phyloP scores from a whole-genome alignment of 306 rosid genomes.

The Oemleria cerasiformis region DNA sequence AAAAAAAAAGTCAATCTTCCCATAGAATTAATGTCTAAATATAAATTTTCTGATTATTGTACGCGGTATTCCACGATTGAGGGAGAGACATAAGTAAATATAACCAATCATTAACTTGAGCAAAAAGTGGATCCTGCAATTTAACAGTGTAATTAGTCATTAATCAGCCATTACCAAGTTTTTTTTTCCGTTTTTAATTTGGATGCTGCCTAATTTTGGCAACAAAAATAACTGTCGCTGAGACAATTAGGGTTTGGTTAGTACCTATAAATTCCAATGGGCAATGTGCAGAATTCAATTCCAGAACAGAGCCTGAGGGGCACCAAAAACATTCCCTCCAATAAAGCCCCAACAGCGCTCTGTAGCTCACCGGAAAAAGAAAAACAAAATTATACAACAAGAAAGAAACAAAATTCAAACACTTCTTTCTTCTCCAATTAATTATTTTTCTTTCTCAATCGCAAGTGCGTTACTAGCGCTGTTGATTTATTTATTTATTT shows the following conservation, averaged over 20 bases:
- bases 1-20: too few species aligned
- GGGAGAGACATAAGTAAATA: neutral
- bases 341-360: slow-evolving; percentile 2
- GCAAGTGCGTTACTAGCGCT: neutral
- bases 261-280: slow-evolving; percentile 6
- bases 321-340: slow-evolving; percentile 8
- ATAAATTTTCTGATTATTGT: neutral
- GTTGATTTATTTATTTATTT: neutral
- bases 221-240: slow-evolving; percentile 18
- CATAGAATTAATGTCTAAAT: neutral
- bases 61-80: neutral
- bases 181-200: too few species aligned
- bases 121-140: neutral
- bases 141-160: neutral
- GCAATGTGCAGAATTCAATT: neutral
- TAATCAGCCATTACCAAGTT: too few species aligned
- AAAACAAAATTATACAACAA: neutral
- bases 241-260: neutral
- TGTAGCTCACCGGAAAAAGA: neutral
- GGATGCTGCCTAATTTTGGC: too few species aligned
- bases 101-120: neutral
- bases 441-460: neutral
- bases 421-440: neutral
- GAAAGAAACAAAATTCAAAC: neutral
- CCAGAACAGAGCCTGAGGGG: slow-evolving; percentile 21